phyloP scores from a whole-genome alignment of 2,329 filamentous ascomycete species.

The Cladophialophora immunda region DNA sequence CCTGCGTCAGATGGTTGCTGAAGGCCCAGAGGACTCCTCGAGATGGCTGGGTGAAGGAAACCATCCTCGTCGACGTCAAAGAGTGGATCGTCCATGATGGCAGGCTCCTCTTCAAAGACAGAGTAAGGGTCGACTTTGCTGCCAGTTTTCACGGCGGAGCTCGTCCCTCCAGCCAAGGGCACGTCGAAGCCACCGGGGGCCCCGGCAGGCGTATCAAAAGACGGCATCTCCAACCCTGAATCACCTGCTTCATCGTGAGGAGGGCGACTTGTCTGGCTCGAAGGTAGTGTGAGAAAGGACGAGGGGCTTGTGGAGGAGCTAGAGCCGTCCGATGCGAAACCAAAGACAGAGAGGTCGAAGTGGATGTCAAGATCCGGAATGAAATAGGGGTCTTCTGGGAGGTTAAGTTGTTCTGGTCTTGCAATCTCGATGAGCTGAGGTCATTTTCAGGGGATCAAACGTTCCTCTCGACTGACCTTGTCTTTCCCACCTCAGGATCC shows the following conservation, averaged over 20 bases:
- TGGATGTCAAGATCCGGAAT: constrained; percentile 70
- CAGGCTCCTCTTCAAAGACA: constrained; percentile 52
- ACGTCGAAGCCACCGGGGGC: constrained; percentile 51
- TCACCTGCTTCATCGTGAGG: constrained; percentile 40
- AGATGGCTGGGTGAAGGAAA: constrained; percentile 56
- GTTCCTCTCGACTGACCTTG: constrained; percentile 65
- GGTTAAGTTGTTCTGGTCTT: constrained; percentile 77
- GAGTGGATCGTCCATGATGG: constrained; percentile 61
- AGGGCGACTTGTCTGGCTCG: constrained; percentile 45
- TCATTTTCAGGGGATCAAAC: neutral
- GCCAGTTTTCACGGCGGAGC: constrained; percentile 47
- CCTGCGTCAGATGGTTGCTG: constrained; percentile 5
- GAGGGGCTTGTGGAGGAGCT: constrained; percentile 42
- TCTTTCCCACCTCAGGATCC: constrained; percentile 75
- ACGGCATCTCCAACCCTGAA: constrained; percentile 58
- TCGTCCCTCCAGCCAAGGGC: constrained; percentile 49
- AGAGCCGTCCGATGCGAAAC: constrained; percentile 49
- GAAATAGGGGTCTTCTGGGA: constrained; percentile 85
- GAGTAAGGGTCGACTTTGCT: constrained; percentile 43
- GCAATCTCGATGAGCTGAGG: constrained; percentile 15
- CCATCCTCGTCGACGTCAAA: constrained; percentile 71
- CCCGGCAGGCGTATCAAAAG: constrained; percentile 53
- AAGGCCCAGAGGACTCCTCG: constrained; percentile 31
- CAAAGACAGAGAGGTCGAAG: constrained; percentile 59
- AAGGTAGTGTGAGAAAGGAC: constrained; percentile 29